Conservation (phyloP, 2,329 filamentous ascomycete species). For the Colletotrichum lupini region DNA sequence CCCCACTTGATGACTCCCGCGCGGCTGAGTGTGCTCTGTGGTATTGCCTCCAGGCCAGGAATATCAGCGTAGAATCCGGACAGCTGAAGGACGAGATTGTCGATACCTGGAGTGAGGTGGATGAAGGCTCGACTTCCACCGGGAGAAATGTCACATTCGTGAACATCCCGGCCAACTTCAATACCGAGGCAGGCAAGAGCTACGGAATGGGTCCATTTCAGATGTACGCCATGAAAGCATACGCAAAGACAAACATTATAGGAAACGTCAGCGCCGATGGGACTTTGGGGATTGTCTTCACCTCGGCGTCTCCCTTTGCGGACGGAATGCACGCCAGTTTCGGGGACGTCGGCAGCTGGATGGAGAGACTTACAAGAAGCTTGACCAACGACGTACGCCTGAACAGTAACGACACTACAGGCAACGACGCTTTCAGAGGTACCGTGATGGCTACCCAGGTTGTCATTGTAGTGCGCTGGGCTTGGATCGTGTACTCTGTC, state of each 20-base stretch:
- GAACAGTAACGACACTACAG: not conserved
- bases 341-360: not conserved
- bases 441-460: not conserved
- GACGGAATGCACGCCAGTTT: not conserved
- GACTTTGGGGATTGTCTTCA: not conserved
- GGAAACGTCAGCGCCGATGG: conserved; percentile 4
- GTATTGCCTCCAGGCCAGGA: conserved; percentile 49
- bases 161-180: not conserved
- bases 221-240: not conserved
- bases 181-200: not conserved
- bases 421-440: not conserved
- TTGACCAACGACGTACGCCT: not conserved
- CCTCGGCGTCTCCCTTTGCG: not conserved
- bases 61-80: conserved; percentile 43
- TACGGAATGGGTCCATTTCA: not conserved
- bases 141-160: not conserved
- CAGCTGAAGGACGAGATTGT: conserved; percentile 39
- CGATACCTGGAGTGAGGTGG: conserved; percentile 41
- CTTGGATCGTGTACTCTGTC: not conserved
- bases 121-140: not conserved
- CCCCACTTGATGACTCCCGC: conserved; percentile 22
- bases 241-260: not conserved
- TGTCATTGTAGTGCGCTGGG: not conserved
- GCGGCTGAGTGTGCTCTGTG: conserved; percentile 47
- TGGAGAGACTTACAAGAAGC: not conserved